These are phyloP conservation scores for Lachancea fermentati DNA, from an alignment of 805 yeast species.

Conservation along the genomic window DNA sequence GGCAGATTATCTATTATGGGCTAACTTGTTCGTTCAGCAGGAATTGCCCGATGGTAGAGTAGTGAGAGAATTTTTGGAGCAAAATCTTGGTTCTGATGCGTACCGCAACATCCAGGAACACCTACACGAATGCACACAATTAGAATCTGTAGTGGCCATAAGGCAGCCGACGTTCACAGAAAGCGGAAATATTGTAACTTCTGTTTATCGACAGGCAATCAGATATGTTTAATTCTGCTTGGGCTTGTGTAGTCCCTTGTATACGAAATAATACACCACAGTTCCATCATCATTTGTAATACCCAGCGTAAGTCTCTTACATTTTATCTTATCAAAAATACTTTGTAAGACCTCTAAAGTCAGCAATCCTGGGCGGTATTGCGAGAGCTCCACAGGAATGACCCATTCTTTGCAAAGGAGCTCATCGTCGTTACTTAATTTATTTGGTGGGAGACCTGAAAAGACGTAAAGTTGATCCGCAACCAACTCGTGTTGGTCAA, in stretches of 20 bases:
- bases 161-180: slow-evolving; percentile 25
- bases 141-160: slow-evolving; percentile 4
- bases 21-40: slow-evolving; percentile 24
- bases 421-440: slow-evolving; percentile 21
- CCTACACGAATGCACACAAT: slow-evolving; percentile 8
- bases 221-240: slow-evolving; percentile 39
- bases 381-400: slow-evolving; percentile 28
- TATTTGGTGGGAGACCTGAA: slow-evolving; percentile 22
- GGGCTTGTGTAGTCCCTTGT: slow-evolving; percentile 63
- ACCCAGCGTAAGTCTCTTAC: slow-evolving; percentile 46
- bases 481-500: slow-evolving; percentile 12
- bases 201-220: slow-evolving; percentile 13
- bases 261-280: slow-evolving; percentile 60
- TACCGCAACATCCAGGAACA: slow-evolving; percentile 8
- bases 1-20: slow-evolving; percentile 23
- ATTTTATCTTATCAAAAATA: slow-evolving; percentile 18
- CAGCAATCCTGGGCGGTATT: slow-evolving; percentile 18
- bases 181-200: slow-evolving; percentile 27
- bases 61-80: slow-evolving; percentile 14
- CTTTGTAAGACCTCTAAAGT: slow-evolving; percentile 23
- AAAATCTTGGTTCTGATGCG: slow-evolving; percentile 12
- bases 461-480: slow-evolving; percentile 13
- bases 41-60: slow-evolving; percentile 22
- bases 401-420: slow-evolving; percentile 20
- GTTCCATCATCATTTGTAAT: slow-evolving; percentile 63